These are phyloP conservation scores for Auxenochlorella pyrenoidosa DNA, from an alignment of 139 green algal species.

Conservation along the genomic window DNA sequence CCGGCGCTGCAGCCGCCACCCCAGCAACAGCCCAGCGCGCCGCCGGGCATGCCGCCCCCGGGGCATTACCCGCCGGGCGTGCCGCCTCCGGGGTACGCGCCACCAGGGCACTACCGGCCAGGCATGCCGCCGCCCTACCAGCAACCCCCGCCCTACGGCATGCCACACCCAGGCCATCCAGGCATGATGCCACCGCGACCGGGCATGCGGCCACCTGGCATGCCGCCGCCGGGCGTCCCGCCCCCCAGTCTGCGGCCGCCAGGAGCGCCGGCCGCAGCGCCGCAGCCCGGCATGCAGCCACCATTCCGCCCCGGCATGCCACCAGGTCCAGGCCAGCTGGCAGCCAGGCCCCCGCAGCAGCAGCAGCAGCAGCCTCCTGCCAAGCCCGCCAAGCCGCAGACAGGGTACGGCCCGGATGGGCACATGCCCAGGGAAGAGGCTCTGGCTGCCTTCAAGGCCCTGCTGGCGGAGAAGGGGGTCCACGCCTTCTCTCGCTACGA, in stretches of 20 bases:
- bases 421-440: slow-evolving; percentile 5
- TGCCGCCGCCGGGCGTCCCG: background rate
- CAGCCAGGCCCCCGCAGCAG: background rate
- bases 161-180: background rate
- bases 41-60: background rate
- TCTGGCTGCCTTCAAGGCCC: slow-evolving; percentile 63
- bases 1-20: background rate
- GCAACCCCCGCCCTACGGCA: background rate
- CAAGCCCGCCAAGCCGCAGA: background rate
- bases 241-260: background rate
- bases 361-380: background rate
- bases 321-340: background rate
- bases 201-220: background rate
- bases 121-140: background rate
- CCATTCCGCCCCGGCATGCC: background rate
- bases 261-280: background rate
- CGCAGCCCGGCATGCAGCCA: background rate
- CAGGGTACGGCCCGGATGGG: slow-evolving; percentile 4
- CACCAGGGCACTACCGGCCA: background rate
- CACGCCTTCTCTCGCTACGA: slow-evolving; percentile 73
- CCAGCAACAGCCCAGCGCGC: background rate
- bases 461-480: slow-evolving; percentile 74
- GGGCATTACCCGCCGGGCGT: background rate
- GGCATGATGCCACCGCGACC: background rate
- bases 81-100: background rate